Conservation (phyloP, 2,329 filamentous ascomycete genomes). For the Grosmannia clavigera region DNA sequence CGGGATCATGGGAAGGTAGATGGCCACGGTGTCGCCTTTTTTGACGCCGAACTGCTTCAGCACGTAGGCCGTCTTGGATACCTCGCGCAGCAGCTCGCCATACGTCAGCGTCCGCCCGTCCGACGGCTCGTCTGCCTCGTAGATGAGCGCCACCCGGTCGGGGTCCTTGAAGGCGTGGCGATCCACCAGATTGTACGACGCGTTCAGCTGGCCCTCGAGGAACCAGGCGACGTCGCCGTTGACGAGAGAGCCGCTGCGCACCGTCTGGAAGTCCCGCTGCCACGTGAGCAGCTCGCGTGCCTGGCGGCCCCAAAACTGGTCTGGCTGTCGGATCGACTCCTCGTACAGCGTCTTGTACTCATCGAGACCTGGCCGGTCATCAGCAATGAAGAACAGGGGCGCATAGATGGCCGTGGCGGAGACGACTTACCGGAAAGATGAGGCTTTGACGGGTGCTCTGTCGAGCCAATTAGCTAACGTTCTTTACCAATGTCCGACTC, state of each 20-base stretch:
- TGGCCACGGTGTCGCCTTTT: constrained; percentile 93
- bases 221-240: constrained; percentile 92
- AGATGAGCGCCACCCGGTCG: constrained; percentile 90
- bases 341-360: constrained; percentile 58
- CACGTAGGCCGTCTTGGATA: constrained; percentile 75
- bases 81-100: constrained; percentile 81
- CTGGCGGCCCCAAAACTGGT: constrained; percentile 78
- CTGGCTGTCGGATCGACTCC: constrained; percentile 80
- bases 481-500: constrained; percentile 14
- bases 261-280: constrained; percentile 85
- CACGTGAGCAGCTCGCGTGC: constrained; percentile 85
- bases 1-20: constrained; percentile 98
- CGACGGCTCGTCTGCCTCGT: constrained; percentile 84
- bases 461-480: constrained; percentile 20
- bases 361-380: constrained; percentile 38
- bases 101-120: constrained; percentile 89
- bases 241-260: constrained; percentile 61
- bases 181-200: constrained; percentile 94
- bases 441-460: constrained; percentile 59
- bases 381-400: constrained; percentile 11
- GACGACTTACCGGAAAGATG: constrained; percentile 47
- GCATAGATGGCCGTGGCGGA: neutral
- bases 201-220: constrained; percentile 83
- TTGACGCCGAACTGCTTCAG: constrained; percentile 91
- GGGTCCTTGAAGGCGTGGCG: constrained; percentile 93